These are phyloP conservation scores for Balamuthia mandrillaris DNA, from an alignment of 208 protist species.

Conservation along the genomic window DNA sequence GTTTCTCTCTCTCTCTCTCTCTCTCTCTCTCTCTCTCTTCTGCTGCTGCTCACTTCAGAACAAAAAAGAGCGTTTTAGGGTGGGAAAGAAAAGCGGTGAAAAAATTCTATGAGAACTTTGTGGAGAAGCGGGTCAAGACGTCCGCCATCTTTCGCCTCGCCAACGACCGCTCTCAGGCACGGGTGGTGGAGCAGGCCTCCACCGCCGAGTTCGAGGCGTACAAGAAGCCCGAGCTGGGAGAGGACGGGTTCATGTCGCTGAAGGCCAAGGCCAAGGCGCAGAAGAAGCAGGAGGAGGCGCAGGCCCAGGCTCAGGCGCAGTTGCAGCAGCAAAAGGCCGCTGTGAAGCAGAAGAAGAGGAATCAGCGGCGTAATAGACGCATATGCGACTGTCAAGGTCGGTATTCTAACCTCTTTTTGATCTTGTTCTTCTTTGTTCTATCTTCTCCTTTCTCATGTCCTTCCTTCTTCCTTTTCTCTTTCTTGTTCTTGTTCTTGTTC, in stretches of 20 bases:
- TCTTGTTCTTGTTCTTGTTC: too few relatives aligned
- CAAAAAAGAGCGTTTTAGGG: not conserved
- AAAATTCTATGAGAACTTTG: slow-evolving; percentile 10
- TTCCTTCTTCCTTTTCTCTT: too few relatives aligned
- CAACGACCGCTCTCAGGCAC: not conserved
- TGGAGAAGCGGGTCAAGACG: not conserved
- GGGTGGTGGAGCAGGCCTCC: not conserved
- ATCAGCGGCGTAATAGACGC: not conserved
- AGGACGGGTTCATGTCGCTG: not conserved
- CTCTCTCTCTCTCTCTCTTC: not conserved
- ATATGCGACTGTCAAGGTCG: slow-evolving; percentile 3
- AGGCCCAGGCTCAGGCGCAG: not conserved
- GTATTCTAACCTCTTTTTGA: not conserved
- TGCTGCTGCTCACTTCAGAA: not conserved
- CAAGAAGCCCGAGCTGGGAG: slow-evolving; percentile 1
- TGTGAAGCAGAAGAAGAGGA: not conserved
- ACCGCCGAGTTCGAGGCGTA: not conserved
- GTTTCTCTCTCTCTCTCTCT: not conserved
- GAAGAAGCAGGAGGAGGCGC: not conserved
- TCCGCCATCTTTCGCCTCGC: slow-evolving; percentile 11
- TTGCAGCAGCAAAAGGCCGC: not conserved
- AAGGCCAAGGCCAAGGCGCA: not conserved
- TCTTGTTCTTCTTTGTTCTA: too few relatives aligned
- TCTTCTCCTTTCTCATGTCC: too few relatives aligned
- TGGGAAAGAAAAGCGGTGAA: slow-evolving; percentile 13